Evolutionary conservation across 179 eudicot genomes (phyloP).

Genomic region (Beta lomatogona): DNA sequence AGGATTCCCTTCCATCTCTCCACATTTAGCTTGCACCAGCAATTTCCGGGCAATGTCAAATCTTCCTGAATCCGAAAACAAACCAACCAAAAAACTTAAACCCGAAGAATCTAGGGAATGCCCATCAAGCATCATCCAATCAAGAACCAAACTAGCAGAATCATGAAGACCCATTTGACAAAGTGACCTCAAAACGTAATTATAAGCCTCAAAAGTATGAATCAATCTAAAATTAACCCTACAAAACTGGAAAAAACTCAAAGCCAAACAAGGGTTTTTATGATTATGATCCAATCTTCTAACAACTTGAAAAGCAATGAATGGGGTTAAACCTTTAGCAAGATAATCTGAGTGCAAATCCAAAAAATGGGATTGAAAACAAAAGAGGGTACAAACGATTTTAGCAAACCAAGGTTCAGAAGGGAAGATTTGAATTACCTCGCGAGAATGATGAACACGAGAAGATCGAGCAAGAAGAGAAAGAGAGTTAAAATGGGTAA

Average conservation of each 20-base stretch:
- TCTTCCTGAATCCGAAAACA: conserved; percentile 53
- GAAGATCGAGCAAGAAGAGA: conserved; percentile 7
- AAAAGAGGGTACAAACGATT: conserved; percentile 63
- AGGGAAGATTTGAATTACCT: conserved; percentile 29
- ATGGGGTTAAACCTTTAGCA: conserved; percentile 42
- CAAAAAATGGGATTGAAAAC: conserved; percentile 40
- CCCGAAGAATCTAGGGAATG: conserved; percentile 39
- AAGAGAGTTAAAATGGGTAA: conserved; percentile 30
- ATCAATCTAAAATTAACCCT: conserved; percentile 45
- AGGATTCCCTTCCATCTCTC: conserved; percentile 33
- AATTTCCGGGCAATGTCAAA: conserved; percentile 53
- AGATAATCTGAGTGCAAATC: conserved; percentile 49
- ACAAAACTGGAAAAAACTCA: conserved; percentile 58
- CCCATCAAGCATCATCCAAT: conserved; percentile 69
- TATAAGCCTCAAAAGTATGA: conserved; percentile 50
- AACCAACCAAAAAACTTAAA: conserved; percentile 43
- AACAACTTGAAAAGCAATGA: conserved; percentile 58
- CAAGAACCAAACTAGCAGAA: conserved; percentile 56
- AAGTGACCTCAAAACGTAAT: conserved; percentile 56
- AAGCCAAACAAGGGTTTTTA: conserved; percentile 55
- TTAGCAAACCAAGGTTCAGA: conserved; percentile 62
- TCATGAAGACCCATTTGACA: conserved; percentile 58
- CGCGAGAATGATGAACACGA: conserved; percentile 1
- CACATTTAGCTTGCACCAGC: conserved; percentile 41
- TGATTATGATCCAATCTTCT: conserved; percentile 25